Percentiles rank a stretch among this genome's conserved stretches.
These are phyloP conservation scores for Penicillium corylophilum DNA, from an alignment of 2,329 filamentous ascomycete species.

Conservation along the genomic window DNA sequence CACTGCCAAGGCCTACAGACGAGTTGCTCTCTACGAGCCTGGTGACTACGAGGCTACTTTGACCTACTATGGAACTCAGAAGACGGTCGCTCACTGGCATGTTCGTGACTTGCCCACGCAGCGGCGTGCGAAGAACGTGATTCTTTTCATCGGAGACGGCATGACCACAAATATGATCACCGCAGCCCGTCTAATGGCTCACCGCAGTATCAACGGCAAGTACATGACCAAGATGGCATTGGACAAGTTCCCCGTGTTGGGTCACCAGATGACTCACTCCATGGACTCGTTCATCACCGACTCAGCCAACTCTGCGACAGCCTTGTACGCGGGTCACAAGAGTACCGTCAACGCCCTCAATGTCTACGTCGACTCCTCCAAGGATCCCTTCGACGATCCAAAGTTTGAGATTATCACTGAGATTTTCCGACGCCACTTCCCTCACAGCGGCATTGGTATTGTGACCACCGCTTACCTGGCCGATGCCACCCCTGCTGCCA, in stretches of 20 bases:
- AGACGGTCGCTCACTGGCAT: slow-evolving; percentile 72
- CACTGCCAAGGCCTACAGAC: slow-evolving; percentile 73
- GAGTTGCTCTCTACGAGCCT: slow-evolving; percentile 72
- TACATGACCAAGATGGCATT: slow-evolving; percentile 74
- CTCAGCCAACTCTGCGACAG: slow-evolving; percentile 79
- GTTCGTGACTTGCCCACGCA: slow-evolving; percentile 69
- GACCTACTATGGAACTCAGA: slow-evolving; percentile 70
- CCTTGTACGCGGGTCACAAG: slow-evolving; percentile 81
- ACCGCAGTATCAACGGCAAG: slow-evolving; percentile 80
- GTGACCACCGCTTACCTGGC: slow-evolving; percentile 74
- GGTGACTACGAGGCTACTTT: slow-evolving; percentile 76
- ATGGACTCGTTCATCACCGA: slow-evolving; percentile 84
- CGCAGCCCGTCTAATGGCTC: slow-evolving; percentile 75
- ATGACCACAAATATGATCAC: slow-evolving; percentile 54
- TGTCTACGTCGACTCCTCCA: slow-evolving; percentile 76
- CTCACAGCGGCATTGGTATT: slow-evolving; percentile 59
- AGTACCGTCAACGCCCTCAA: slow-evolving; percentile 78
- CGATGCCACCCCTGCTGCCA: slow-evolving; percentile 77
- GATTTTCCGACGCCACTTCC: slow-evolving; percentile 67
- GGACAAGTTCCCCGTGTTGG: slow-evolving; percentile 81
- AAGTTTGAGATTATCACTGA: slow-evolving; percentile 78
- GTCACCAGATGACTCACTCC: slow-evolving; percentile 87
- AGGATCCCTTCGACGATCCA: slow-evolving; percentile 73
- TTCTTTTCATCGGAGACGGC: slow-evolving; percentile 76
- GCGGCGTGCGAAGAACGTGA: slow-evolving; percentile 79